These are phyloP conservation scores for Thymus quinquecostatus DNA, from an alignment of 257 asterid genomes.

Conservation along the genomic window DNA sequence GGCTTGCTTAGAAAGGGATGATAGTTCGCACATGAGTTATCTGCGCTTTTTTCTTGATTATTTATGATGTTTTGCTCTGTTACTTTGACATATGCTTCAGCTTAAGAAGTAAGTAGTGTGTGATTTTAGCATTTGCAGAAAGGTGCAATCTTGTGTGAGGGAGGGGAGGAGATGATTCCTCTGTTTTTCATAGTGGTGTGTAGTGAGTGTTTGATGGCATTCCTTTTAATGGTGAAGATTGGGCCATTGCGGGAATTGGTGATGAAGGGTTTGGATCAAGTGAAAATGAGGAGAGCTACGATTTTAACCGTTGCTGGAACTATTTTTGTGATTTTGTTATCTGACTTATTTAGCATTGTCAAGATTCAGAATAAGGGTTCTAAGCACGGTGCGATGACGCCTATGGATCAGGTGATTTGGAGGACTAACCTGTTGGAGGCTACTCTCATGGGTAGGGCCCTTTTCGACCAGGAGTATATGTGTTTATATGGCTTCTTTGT, in stretches of 20 bases:
- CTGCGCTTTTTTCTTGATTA: not conserved
- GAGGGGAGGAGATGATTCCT: conserved; percentile 63
- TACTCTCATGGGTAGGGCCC: conserved; percentile 81
- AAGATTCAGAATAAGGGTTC: conserved; percentile 97
- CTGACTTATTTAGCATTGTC: conserved; percentile 74
- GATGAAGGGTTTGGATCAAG: conserved; percentile 84
- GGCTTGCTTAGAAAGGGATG: not conserved
- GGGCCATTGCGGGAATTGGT: conserved; percentile 87
- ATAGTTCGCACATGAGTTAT: not conserved
- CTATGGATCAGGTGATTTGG: conserved; percentile 99
- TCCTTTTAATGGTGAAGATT: conserved; percentile 87
- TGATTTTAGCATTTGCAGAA: conserved; percentile 13
- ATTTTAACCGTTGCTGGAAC: conserved; percentile 88
- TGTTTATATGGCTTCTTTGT: not conserved
- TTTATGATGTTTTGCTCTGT: not conserved
- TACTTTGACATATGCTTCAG: not conserved
- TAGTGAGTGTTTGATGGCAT: conserved; percentile 77
- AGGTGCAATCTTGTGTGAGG: conserved; percentile 1
- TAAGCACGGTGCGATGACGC: conserved; percentile 96
- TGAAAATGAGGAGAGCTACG: conserved; percentile 85
- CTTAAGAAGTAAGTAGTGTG: not conserved
- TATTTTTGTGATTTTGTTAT: conserved; percentile 72
- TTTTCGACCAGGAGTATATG: not conserved
- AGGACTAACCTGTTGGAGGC: conserved; percentile 96
- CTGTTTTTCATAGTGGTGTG: conserved; percentile 76